A percentile compares a stretch with the other conserved stretches of the same genome.
Evolutionary conservation across 208 protist species (phyloP).

Genomic region (Leishmania braziliensis): DNA sequence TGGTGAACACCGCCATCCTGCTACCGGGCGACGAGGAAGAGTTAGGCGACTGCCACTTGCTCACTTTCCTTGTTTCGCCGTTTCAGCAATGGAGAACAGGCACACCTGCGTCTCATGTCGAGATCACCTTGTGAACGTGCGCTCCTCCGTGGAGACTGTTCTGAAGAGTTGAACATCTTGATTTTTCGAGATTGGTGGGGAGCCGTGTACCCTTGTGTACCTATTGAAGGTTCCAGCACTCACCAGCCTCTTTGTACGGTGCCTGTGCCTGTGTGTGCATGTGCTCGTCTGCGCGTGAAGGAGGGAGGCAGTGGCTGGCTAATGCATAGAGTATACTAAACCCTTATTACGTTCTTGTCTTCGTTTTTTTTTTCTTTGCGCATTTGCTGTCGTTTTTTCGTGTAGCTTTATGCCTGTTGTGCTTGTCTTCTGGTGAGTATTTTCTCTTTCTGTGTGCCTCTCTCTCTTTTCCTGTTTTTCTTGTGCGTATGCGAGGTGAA

Average conservation of each 20-base stretch:
- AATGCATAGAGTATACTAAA: constrained; percentile 16
- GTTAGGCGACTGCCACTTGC: not conserved
- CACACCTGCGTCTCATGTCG: not conserved
- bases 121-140: not conserved
- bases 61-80: not conserved
- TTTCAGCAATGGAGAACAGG: not conserved
- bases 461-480: not conserved
- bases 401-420: not conserved
- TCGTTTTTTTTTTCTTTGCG: not conserved
- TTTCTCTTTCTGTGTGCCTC: not conserved
- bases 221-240: not conserved
- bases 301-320: not conserved
- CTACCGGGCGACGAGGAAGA: not conserved
- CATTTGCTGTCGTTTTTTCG: not conserved
- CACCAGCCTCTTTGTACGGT: not conserved
- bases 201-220: not conserved
- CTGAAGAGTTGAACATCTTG: not conserved
- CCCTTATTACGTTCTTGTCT: not conserved
- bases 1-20: not conserved
- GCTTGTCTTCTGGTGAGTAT: not conserved
- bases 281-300: not conserved
- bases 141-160: not conserved
- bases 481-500: not conserved
- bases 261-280: not conserved
- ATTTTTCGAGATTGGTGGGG: not conserved